These are phyloP conservation scores for Ogataea saltuana DNA, from an alignment of 805 yeast genomes.

Conservation along the genomic window DNA sequence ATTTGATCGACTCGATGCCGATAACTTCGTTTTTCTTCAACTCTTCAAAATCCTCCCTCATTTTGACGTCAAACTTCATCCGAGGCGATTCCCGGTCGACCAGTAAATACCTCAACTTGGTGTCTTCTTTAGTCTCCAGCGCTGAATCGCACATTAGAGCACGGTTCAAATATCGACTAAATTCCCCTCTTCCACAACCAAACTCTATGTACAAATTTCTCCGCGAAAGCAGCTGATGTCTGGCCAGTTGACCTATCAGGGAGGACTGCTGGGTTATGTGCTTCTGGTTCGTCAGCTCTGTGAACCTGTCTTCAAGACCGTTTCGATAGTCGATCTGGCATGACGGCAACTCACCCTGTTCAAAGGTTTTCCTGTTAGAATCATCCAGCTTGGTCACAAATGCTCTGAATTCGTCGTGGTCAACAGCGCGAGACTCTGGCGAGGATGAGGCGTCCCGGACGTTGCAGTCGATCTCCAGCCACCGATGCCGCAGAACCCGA, in stretches of 20 bases:
- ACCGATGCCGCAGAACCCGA: conserved; percentile 32
- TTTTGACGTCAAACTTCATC: conserved; percentile 74
- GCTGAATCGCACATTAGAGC: conserved; percentile 25
- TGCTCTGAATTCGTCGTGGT: conserved; percentile 25
- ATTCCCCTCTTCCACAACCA: conserved; percentile 91
- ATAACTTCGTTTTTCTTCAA: not conserved
- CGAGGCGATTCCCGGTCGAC: conserved; percentile 78
- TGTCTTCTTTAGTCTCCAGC: not conserved
- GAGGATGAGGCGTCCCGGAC: conserved; percentile 22
- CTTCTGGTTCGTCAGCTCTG: conserved; percentile 57
- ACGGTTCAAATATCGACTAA: conserved; percentile 60
- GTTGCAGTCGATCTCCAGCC: conserved; percentile 56
- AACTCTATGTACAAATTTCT: conserved; percentile 60
- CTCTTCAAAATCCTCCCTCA: conserved; percentile 51
- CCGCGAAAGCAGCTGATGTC: conserved; percentile 39
- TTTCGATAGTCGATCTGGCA: conserved; percentile 25
- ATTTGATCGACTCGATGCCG: not conserved
- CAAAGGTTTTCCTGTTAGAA: conserved; percentile 15
- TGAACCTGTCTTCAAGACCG: conserved; percentile 46
- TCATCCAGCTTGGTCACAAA: conserved; percentile 22
- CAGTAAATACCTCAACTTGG: conserved; percentile 46
- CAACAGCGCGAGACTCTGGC: conserved; percentile 4
- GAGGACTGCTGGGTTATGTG: conserved; percentile 86
- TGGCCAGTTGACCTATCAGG: conserved; percentile 64
- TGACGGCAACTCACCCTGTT: conserved; percentile 14